Evolutionary conservation across 805 yeast genomes (phyloP), one percentile per base, ranked within the genome.

Genomic region (Pichia cabralensis): DNA sequence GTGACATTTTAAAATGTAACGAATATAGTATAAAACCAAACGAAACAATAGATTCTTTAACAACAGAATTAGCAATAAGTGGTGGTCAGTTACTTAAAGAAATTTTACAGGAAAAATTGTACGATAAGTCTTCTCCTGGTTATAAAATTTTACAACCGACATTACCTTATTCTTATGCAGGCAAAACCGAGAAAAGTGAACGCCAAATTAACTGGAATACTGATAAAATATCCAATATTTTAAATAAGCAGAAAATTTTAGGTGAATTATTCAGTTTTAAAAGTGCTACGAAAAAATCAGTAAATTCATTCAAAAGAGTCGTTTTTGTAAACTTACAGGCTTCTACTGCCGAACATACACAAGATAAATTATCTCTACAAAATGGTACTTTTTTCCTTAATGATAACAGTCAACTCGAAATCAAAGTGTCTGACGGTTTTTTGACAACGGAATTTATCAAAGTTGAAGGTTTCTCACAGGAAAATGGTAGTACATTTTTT

Each of bases 1-100:
- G 98, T 2, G 61, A 65, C 2, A 69, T 89, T 0, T 52, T 92
- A 3, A 54, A 64, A 13, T 94, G 80, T 42, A 65, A 81, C 1
- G 49, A 49, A 2, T 62, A 62, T 18, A 44, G 50, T 0, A 62
- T 83, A 1, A 35, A 33, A 0, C 51, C 50, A 4, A 43, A 52
- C 8, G 82, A 76, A 22, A 71, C 74, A 9, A 56, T 65, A 28
- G 38, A 30, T 0, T 42, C 69, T 0, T 53, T 88, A 15, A 61
- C 68, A 29, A 59, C 61, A 1, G 67, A 61, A 32, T 58, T 88
- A 14, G 84, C 84, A 0, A 44, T 34, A 0, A 46, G 61, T 2
- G 96, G 96, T 2, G 85, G 85, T 0, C 53, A 64, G 0, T 53
- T 81, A 14, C 58, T 89, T 10, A 54, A 52, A 0, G 40, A 65